Base-by-base conservation (phyloP, 1,139 yeast species). In the Ogataea hybrid region DNA sequence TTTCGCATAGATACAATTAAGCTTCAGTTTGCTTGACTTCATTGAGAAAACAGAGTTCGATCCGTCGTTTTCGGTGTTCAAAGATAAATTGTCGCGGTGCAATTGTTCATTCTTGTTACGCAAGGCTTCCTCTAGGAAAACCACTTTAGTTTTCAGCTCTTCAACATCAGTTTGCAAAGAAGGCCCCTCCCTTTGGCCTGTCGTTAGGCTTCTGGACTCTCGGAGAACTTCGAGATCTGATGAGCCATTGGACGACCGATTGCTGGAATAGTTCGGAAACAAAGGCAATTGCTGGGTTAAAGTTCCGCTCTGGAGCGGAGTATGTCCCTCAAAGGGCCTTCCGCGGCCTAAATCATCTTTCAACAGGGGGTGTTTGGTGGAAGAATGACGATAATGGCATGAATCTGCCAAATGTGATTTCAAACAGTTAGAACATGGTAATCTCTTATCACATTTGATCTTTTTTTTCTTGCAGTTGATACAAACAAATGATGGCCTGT, bases 381-480 rank as follows among this genome's bases (percentile, higher is more conserved):
- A 33, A 2, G 43, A 41, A 16, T 34, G 18, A 5, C 22, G 35
- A 20, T 48, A 45, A 12, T 42, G 21, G 33, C 59, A 55, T 3
- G 44, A 18, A 3, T 27, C 33, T 2, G 33, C 23, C 4, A 43
- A 18, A 2, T 38, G 34, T 2, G 52, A 43, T 25, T 44, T 52
- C 11, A 48, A 33, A 37, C 59, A 55, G 6, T 73, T 69, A 50
- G 79, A 73, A 29, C 67, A 57, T 0, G 81, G 82, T 38, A 70
- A 58, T 16, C 53, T 56, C 44, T 73, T 72, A 51, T 77, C 81
- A 62, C 82, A 77, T 47, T 71, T 55, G 30, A 56, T 51, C 41
- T 58, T 58, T 34, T 52, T 46, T 35, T 49, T 46, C 17, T 48
- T 46, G 42, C 62, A 58, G 18, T 50, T 52, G 3, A 49, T 36